Base-by-base conservation (phyloP, 495 filamentous ascomycete species). In the Neurospora discreta region DNA sequence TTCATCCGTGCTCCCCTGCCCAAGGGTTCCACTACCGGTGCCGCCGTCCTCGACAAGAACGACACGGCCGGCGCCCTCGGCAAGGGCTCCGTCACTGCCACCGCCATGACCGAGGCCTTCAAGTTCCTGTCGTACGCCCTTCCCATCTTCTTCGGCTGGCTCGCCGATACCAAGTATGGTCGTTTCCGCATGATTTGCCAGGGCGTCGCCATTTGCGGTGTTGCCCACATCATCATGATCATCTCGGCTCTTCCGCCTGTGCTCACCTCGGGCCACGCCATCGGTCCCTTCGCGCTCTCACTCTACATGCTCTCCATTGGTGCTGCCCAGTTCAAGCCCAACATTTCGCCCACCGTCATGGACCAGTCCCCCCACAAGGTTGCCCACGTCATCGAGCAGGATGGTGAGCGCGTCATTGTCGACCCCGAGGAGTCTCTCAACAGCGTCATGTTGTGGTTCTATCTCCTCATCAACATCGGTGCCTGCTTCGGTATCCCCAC, bases 391-490 rank as follows among this genome's bases (percentile, higher is more conserved):
- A 88, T 89, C 75, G 83, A 89, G 36, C 85, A 87, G 80, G 88
- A 84, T 69, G 92, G 92, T 70, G 90, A 93, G 81, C 85, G 87
- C 40, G 90, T 92, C 33, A 87, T 95, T 69, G 87, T 94, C 46
- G 91, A 94, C 76, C 92, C 92, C 1, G 83, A 87, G 60, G 85
- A 92, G 67, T 93, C 91, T 13, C 87, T 91, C 72, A 90, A 92
- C 81, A 85, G 89, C 60, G 90, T 95, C 71, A 82, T 83, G 81
- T 70, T 85, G 69, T 83, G 81, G 80, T 92, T 92, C 80, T 93
- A 93, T 77, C 80, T 87, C 60, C 89, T 89, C 74, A 92, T 94
- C 84, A 94, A 95, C 81, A 52, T 95, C 68, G 92, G 92, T 84
- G 52, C 87, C 88, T 71, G 88, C 86, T 71, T 83, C 85, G 72